Evolutionary conservation across 768 basidiomycete species (phyloP), one percentile per base, ranked within the genome.

Genomic region (Mycena sanguinolenta): DNA sequence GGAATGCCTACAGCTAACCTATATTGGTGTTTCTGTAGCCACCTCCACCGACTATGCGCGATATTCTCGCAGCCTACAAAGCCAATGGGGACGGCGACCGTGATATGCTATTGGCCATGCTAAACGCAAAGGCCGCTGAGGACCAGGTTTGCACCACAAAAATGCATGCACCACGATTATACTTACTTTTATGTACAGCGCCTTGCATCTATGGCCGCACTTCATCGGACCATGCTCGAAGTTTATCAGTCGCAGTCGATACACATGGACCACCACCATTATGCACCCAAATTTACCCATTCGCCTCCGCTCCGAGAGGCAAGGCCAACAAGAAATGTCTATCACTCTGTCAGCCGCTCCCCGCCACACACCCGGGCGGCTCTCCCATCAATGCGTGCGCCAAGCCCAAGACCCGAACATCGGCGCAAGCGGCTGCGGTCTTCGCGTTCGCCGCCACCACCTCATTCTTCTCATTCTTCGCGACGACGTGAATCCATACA

Each of bases 61-160:
- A 96, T 75, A 96, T 98, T 50, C 89, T 98, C 28, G 87, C 88
- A 44, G 95, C 96, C 10, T 98, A 97, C 84, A 87, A 88, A 65
- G 82, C 90, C 44, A 94, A 91, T 76, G 96, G 96, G 69, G 94
- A 96, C 70, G 96, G 95, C 50, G 96, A 98, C 85, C 87, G 96
- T 27, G 95, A 97, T 61, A 92, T 97, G 90, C 85, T 98, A 25
- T 86, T 97, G 39, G 89, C 95, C 73, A 93, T 98, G 88, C 85
- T 98, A 58, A 95, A 93, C 69, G 95, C 96, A 77, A 98, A 98
- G 84, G 88, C 91, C 54, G 92, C 96, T 16, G 96, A 98, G 79
- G 96, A 98, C 78, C 93, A 97, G 88, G 95, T 95, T 73, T 49
- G 89, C 76, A 61, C 69, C 60, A 61, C 39, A 60, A 58, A 65